Evolutionary conservation across 495 filamentous ascomycete genomes (phyloP).

Genomic region (Penicillium waksmanii): DNA sequence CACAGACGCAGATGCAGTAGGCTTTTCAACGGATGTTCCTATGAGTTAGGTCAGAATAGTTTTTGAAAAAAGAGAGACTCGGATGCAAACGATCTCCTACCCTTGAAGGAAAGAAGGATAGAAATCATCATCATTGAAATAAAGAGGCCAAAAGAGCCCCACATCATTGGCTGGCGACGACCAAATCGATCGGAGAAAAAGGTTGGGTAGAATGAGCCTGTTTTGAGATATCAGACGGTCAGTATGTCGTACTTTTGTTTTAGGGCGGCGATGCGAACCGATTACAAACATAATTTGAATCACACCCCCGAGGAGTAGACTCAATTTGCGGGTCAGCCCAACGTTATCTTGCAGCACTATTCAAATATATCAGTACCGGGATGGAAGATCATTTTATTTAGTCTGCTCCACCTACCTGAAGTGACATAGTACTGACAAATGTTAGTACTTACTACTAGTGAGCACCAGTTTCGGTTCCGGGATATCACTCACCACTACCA

Average conservation of each 20-base stretch:
- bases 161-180: constrained; percentile 57
- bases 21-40: constrained; percentile 29
- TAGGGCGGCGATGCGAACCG: constrained; percentile 12
- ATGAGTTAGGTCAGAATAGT: too few relatives aligned
- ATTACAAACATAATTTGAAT: constrained; percentile 45
- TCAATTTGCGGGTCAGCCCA: constrained; percentile 48
- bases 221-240: not conserved
- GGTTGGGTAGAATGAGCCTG: constrained; percentile 39
- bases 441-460: not conserved
- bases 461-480: not conserved
- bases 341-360: constrained; percentile 50
- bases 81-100: not conserved
- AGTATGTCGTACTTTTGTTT: not conserved
- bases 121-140: constrained; percentile 53
- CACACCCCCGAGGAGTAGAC: constrained; percentile 54
- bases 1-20: constrained; percentile 39
- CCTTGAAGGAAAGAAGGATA: constrained; percentile 40
- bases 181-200: constrained; percentile 50
- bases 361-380: not conserved
- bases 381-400: not conserved
- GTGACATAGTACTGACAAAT: constrained; percentile 49
- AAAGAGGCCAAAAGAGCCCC: constrained; percentile 46
- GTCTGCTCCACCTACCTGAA: constrained; percentile 19
- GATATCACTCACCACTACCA: constrained; percentile 45
- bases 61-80: not conserved